These are phyloP conservation scores for Nephromyces sp. DNA, from an alignment of 169 alveolate genomes.

Conservation along the genomic window DNA sequence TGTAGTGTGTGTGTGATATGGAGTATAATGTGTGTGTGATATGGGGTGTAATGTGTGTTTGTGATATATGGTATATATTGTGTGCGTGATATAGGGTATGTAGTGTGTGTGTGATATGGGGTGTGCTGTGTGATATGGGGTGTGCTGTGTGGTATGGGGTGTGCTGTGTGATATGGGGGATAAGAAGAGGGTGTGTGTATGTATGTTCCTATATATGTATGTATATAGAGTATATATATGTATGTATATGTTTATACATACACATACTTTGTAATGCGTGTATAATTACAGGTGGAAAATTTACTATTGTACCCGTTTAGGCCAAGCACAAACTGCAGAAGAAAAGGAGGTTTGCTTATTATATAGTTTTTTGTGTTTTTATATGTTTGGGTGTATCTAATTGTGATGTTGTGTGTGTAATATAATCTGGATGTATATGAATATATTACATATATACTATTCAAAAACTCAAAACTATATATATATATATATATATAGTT, in stretches of 20 bases:
- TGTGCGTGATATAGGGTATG: slow-evolving; percentile 18
- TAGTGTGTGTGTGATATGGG: not conserved
- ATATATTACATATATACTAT: too few species aligned
- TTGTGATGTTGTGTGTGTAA: too few species aligned
- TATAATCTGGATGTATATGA: too few species aligned
- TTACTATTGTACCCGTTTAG: slow-evolving; percentile 78
- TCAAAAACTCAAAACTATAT: too few species aligned
- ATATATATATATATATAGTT: too few species aligned
- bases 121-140: not conserved
- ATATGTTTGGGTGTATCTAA: too few species aligned
- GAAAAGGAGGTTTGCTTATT: slow-evolving; percentile 61
- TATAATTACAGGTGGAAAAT: slow-evolving; percentile 68
- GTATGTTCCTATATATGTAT: too few species aligned
- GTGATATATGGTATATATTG: slow-evolving; percentile 6
- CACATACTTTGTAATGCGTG: too few species aligned
- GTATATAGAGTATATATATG: too few species aligned
- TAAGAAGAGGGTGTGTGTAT: too few species aligned
- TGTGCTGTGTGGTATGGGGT: not conserved
- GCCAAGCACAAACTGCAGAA: slow-evolving; percentile 85
- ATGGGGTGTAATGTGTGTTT: not conserved
- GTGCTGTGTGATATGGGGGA: not conserved
- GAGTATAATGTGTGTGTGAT: slow-evolving; percentile 10
- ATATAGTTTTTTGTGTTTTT: not conserved
- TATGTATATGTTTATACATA: too few species aligned
- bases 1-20: slow-evolving; percentile 12